These are phyloP conservation scores for Cinnamomum chago DNA, from an alignment of 164 flowering plant genomes.

Conservation along the genomic window DNA sequence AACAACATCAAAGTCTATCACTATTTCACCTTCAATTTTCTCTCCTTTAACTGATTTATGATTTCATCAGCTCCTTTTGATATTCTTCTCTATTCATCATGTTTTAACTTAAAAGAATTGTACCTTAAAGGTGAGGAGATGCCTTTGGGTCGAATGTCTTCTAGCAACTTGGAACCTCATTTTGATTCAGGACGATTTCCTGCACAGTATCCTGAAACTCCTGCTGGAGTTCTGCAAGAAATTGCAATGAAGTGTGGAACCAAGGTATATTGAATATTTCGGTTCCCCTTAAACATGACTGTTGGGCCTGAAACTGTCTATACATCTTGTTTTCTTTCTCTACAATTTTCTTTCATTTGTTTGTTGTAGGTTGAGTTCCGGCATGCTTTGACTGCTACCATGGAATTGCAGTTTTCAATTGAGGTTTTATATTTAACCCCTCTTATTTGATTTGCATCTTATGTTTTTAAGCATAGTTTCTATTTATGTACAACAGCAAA, in stretches of 20 bases:
- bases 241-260: conserved; percentile 84
- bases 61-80: not conserved
- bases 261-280: conserved; percentile 45
- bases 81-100: not conserved
- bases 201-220: conserved; percentile 40
- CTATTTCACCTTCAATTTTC: not conserved
- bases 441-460: not conserved
- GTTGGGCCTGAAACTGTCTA: not conserved
- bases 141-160: conserved; percentile 43
- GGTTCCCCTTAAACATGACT: not conserved
- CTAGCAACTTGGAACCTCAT: conserved; percentile 48
- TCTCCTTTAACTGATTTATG: not conserved
- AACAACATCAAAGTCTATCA: not conserved
- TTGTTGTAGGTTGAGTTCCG: conserved; percentile 74
- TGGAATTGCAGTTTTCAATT: conserved; percentile 67
- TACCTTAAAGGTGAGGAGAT: conserved; percentile 53
- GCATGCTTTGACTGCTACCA: conserved; percentile 48
- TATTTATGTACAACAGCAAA: too few species aligned
- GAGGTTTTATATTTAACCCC: conserved; percentile 50
- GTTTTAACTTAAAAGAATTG: not conserved
- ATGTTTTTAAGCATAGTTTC: too few species aligned
- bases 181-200: conserved; percentile 45
- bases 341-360: conserved; percentile 10
- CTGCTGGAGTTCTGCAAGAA: conserved; percentile 59
- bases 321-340: not conserved